phyloP scores from a whole-genome alignment of 768 basidiomycete species.

The Kwoniella dendrophila region DNA sequence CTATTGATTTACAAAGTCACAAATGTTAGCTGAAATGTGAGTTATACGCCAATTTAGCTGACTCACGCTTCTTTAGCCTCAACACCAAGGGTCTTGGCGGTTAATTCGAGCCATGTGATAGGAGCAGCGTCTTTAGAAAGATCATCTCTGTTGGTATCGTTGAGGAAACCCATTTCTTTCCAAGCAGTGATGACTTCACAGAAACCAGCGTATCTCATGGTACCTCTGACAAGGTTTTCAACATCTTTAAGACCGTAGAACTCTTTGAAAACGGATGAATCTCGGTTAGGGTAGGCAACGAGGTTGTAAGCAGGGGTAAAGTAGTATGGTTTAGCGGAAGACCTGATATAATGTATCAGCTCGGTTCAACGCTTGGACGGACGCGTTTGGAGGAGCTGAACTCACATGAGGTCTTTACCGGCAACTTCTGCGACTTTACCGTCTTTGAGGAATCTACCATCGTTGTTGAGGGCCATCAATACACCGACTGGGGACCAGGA shows the following conservation, averaged over 20 bases:
- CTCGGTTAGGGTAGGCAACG: slow-evolving; percentile 94
- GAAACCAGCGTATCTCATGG: slow-evolving; percentile 86
- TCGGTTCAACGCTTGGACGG: too few species aligned
- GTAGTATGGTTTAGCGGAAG: slow-evolving; percentile 85
- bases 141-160: slow-evolving; percentile 75
- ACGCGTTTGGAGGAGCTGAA: background rate
- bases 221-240: slow-evolving; percentile 87
- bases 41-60: too few species aligned
- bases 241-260: slow-evolving; percentile 93
- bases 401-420: slow-evolving; percentile 81
- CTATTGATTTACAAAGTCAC: too few species aligned
- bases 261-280: slow-evolving; percentile 86
- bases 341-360: slow-evolving; percentile 30
- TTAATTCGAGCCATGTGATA: slow-evolving; percentile 81
- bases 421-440: slow-evolving; percentile 68
- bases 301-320: slow-evolving; percentile 95
- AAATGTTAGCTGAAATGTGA: too few species aligned
- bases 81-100: slow-evolving; percentile 71
- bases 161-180: slow-evolving; percentile 84
- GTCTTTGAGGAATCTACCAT: slow-evolving; percentile 74
- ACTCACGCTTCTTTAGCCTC: slow-evolving; percentile 71
- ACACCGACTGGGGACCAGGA: slow-evolving; percentile 98
- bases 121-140: slow-evolving; percentile 62
- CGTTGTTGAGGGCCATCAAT: slow-evolving; percentile 89
- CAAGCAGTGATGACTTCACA: slow-evolving; percentile 87